Percentiles rank a stretch among this genome's conserved stretches.
These are phyloP conservation scores for Ceratocystiopsis sp. DNA, from an alignment of 2,329 filamentous ascomycete species.

Conservation along the genomic window DNA sequence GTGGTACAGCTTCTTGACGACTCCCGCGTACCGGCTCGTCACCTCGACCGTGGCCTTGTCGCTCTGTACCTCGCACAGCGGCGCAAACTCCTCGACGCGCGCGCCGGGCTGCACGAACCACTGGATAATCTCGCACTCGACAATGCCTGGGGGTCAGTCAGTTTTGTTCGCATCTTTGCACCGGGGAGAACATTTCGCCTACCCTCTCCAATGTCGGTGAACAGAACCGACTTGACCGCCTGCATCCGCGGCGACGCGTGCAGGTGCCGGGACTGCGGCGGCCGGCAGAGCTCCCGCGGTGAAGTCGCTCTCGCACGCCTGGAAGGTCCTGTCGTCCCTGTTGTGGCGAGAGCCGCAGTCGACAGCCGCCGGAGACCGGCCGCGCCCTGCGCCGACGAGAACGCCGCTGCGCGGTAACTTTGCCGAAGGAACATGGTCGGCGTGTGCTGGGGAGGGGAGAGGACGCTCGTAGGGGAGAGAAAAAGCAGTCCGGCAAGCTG, in stretches of 20 bases:
- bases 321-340: too few species aligned
- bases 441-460: too few species aligned
- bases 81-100: conserved; percentile 92
- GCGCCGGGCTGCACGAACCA: conserved; percentile 98
- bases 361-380: background rate
- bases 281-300: background rate
- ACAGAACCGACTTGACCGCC: conserved; percentile 59
- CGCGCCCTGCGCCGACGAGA: too few species aligned
- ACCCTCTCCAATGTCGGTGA: conserved; percentile 82
- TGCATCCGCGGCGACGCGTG: conserved; percentile 31
- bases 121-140: conserved; percentile 97
- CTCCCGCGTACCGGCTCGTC: conserved; percentile 84
- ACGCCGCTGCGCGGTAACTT: too few species aligned
- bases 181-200: too few species aligned
- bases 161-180: too few species aligned
- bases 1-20: conserved; percentile 93
- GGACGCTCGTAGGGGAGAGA: too few species aligned
- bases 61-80: conserved; percentile 93
- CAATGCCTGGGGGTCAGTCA: conserved; percentile 49
- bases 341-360: too few species aligned
- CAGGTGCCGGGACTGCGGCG: conserved; percentile 24
- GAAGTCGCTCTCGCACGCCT: too few species aligned
- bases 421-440: too few species aligned
- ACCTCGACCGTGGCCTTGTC: conserved; percentile 90
- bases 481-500: too few species aligned